Percentiles rank a stretch among this genome's conserved stretches.
These are phyloP conservation scores for Gryganskiella cystojenkinii DNA, from an alignment of 192 early-diverging fungal genomes.

Conservation along the genomic window DNA sequence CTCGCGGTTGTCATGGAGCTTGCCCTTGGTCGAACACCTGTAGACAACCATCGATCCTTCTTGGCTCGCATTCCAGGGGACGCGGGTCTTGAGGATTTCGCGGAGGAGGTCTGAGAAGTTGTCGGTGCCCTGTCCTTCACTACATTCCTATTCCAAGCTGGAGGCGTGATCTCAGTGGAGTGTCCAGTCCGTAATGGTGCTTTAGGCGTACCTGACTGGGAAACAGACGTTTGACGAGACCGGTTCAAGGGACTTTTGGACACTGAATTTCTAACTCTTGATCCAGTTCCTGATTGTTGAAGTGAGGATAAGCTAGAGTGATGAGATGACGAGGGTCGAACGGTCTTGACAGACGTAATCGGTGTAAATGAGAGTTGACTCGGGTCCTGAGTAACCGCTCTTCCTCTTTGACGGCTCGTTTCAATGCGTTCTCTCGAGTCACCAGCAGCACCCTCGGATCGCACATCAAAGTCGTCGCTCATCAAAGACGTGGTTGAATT, in stretches of 20 bases:
- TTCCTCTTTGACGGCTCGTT: not conserved
- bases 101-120: not conserved
- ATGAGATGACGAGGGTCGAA: not conserved
- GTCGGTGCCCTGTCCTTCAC: slow-evolving; percentile 15
- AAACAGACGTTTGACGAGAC: slow-evolving; percentile 23
- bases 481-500: slow-evolving; percentile 23
- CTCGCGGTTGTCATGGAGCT: slow-evolving; percentile 17
- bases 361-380: slow-evolving; percentile 20
- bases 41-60: not conserved
- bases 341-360: not conserved
- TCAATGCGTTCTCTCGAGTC: slow-evolving; percentile 1
- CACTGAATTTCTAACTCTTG: slow-evolving; percentile 9
- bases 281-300: slow-evolving; percentile 4
- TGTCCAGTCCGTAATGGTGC: not conserved
- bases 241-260: slow-evolving; percentile 20
- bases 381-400: not conserved
- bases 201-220: slow-evolving; percentile 9
- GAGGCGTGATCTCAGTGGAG: slow-evolving; percentile 1
- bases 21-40: not conserved
- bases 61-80: slow-evolving; percentile 10
- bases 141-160: slow-evolving; percentile 32
- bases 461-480: slow-evolving; percentile 36
- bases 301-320: not conserved
- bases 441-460: slow-evolving; percentile 14
- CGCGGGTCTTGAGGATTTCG: not conserved